phyloP scores from a whole-genome alignment of 1,284 basidiomycete species.

The Ganoderma sinense region DNA sequence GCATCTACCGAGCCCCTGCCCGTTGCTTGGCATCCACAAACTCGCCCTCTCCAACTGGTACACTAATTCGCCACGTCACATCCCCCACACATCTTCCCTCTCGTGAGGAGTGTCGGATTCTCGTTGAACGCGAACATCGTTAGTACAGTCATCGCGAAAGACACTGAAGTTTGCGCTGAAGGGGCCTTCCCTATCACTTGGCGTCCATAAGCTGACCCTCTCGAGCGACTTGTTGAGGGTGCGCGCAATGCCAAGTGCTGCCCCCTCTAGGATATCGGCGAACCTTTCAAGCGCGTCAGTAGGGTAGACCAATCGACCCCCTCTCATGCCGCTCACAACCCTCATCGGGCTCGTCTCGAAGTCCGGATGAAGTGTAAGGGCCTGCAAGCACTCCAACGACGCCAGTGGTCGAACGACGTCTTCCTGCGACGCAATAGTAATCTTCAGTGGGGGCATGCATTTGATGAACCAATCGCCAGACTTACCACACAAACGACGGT shows the following conservation, averaged over 20 bases:
- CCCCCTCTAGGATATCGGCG: neutral
- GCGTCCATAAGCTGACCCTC: neutral
- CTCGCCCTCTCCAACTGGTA: too few species aligned
- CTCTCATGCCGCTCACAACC: too few species aligned
- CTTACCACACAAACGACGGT: neutral
- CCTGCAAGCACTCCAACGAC: neutral
- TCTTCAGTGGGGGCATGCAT: neutral
- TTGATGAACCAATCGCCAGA: neutral
- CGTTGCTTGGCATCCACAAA: too few species aligned
- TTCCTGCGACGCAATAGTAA: neutral
- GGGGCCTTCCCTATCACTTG: neutral
- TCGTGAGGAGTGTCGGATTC: neutral
- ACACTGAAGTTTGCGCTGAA: neutral
- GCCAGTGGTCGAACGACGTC: neutral
- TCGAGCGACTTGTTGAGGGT: neutral
- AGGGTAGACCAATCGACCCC: too few species aligned
- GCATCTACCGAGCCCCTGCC: too few species aligned
- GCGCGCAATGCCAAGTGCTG: neutral
- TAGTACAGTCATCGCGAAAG: neutral
- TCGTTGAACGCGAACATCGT: neutral
- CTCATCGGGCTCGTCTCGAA: neutral
- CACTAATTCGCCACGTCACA: neutral
- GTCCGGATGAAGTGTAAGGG: neutral
- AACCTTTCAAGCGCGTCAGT: too few species aligned
- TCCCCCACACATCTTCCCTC: neutral